A percentile compares a stretch with the other conserved stretches of the same genome.
Evolutionary conservation across 371 early-diverging fungal genomes (phyloP).

Genomic region (Circinella minor): DNA sequence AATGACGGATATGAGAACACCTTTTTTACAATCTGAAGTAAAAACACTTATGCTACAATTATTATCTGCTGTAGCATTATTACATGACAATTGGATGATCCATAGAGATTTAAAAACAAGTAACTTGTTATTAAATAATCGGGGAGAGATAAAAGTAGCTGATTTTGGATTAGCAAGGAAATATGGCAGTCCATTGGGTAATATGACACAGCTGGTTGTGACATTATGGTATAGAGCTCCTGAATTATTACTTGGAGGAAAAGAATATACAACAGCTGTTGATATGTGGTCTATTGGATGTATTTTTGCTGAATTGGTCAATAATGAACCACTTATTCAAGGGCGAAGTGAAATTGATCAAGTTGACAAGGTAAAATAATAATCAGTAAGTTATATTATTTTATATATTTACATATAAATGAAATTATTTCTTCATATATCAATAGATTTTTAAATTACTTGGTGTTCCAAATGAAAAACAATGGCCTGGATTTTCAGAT

Average conservation of each 20-base stretch:
- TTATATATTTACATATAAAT: neutral
- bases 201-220: conserved; percentile 88
- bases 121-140: conserved; percentile 89
- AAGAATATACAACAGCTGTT: conserved; percentile 91
- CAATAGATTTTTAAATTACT: conserved; percentile 71
- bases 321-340: conserved; percentile 73
- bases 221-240: conserved; percentile 98
- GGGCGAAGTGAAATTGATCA: conserved; percentile 86
- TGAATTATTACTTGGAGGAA: conserved; percentile 94
- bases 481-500: conserved; percentile 77
- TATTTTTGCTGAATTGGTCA: conserved; percentile 90
- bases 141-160: conserved; percentile 84
- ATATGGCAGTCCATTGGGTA: conserved; percentile 75
- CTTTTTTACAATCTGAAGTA: conserved; percentile 88
- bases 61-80: conserved; percentile 80
- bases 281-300: conserved; percentile 99
- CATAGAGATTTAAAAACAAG: conserved; percentile 99
- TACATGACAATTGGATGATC: conserved; percentile 96
- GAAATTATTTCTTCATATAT: neutral
- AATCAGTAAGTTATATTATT: neutral
- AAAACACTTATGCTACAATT: conserved; percentile 93
- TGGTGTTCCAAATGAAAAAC: conserved; percentile 71
- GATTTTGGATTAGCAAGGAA: conserved; percentile 87
- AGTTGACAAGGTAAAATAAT: conserved; percentile 61
- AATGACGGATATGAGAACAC: conserved; percentile 82